phyloP scores from a whole-genome alignment of 73 alveolate genomes.

The Tetrahymena borealis region DNA sequence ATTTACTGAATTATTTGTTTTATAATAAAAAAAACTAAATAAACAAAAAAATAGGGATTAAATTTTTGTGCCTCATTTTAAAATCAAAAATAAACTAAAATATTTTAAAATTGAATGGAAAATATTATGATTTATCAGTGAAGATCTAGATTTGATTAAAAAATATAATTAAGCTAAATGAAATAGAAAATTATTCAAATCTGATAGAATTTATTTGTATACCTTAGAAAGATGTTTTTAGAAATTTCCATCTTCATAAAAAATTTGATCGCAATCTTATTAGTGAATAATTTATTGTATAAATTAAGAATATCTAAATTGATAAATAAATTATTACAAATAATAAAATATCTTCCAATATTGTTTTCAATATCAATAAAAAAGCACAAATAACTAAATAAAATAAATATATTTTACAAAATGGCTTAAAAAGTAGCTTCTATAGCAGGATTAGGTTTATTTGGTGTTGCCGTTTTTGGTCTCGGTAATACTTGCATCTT shows the following conservation, averaged over 20 bases:
- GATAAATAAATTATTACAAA: not conserved
- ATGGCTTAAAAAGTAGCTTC: slow-evolving; percentile 1
- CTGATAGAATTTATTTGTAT: not conserved
- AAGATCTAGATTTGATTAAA: not conserved
- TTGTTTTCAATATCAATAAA: not conserved
- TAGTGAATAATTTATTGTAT: not conserved
- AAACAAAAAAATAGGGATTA: too few relatives aligned
- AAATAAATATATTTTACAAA: not conserved
- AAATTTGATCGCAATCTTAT: not conserved
- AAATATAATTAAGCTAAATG: not conserved
- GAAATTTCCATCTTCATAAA: not conserved
- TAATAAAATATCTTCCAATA: not conserved
- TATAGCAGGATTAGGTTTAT: not conserved
- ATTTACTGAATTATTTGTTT: too few relatives aligned
- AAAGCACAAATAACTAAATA: not conserved
- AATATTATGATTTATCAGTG: too few relatives aligned
- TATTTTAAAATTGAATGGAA: too few relatives aligned
- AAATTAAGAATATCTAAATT: not conserved
- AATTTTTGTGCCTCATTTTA: too few relatives aligned
- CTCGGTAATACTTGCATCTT: not conserved
- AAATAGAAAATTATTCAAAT: not conserved
- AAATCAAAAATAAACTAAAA: too few relatives aligned
- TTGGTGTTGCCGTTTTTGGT: not conserved
- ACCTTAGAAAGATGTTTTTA: not conserved
- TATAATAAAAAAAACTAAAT: too few relatives aligned